These are phyloP conservation scores for Populus trichocarpa DNA, from an alignment of 441 rosid genomes.

Conservation along the genomic window DNA sequence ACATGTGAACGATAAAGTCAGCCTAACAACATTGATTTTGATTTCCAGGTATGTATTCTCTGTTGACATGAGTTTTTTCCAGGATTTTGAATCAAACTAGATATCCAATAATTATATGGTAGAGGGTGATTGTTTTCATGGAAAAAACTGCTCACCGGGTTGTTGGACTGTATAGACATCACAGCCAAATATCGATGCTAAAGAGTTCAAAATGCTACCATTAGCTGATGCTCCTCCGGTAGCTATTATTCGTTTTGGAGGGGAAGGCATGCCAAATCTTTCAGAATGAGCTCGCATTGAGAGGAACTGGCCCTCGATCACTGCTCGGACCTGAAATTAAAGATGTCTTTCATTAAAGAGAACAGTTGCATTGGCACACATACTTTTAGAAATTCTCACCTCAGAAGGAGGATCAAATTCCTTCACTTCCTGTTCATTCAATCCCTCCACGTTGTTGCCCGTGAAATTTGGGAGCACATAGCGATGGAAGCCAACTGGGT, in stretches of 20 bases:
- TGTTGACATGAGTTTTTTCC: too few relatives aligned
- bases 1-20: not conserved
- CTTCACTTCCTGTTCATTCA: slow-evolving; percentile 54
- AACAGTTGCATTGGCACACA: not conserved
- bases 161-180: slow-evolving; percentile 77
- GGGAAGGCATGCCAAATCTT: slow-evolving; percentile 86
- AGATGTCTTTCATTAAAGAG: slow-evolving; percentile 4
- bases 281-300: slow-evolving; percentile 88
- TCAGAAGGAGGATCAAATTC: slow-evolving; percentile 86
- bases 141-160: slow-evolving; percentile 54
- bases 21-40: not conserved
- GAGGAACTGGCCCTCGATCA: slow-evolving; percentile 88
- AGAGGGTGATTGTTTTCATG: too few relatives aligned
- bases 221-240: slow-evolving; percentile 95
- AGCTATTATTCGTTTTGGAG: slow-evolving; percentile 84
- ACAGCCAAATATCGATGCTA: slow-evolving; percentile 77
- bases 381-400: slow-evolving; percentile 35
- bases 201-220: slow-evolving; percentile 48
- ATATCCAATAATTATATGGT: not conserved
- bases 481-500: slow-evolving; percentile 80
- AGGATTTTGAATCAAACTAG: not conserved
- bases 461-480: slow-evolving; percentile 58
- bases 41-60: not conserved
- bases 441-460: slow-evolving; percentile 38
- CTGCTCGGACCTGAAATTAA: slow-evolving; percentile 68